Base-by-base conservation (phyloP, 441 rosid species). In the Pelargonium australe region DNA sequence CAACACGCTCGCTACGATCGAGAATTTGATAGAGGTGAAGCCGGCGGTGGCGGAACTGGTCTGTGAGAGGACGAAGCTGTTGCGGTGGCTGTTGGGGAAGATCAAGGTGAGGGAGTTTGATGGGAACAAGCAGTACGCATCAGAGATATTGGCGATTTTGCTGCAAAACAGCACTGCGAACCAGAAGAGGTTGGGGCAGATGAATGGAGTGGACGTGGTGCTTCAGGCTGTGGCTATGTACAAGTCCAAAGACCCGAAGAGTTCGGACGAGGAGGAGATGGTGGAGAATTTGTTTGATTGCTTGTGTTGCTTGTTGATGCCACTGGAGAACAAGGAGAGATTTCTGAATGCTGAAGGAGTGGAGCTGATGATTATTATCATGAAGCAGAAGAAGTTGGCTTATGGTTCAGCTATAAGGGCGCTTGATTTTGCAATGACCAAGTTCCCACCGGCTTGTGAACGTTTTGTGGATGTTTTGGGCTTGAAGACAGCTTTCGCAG, bases 311-410 rank as follows among this genome's bases (percentile, higher is more conserved):
- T 78, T 94, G 79, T 79, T 91, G 82, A 94, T 94, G 99, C 99
- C 97, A 0, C 78, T 91, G 79, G 97, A 91, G 96, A 94, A 94
- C 69, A 94, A 94, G 85, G 97, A 94, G 80, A 89, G 94, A 85
- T 94, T 94, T 76, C 84, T 94, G 40, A 94, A 81, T 76, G 99
- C 99, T 0, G 99, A 94, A 77, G 99, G 99, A 7, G 99, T 94
- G 47, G 99, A 94, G 86, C 73, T 94, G 81, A 94, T 91, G 99
- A 91, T 94, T 75, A 94, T 94, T 60, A 91, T 94, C 10, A 94
- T 89, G 95, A 94, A 94, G 81, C 99, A 91, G 91, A 94, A 89
- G 86, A 94, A 91, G 75, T 91, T 85, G 40, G 97, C 99, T 72
- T 94, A 94, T 76, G 88, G 89, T 14, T 94, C 99, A 28, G 99